Evolutionary conservation across 495 filamentous ascomycete species (phyloP).

Genomic region (Rhizodiscina lignyota): DNA sequence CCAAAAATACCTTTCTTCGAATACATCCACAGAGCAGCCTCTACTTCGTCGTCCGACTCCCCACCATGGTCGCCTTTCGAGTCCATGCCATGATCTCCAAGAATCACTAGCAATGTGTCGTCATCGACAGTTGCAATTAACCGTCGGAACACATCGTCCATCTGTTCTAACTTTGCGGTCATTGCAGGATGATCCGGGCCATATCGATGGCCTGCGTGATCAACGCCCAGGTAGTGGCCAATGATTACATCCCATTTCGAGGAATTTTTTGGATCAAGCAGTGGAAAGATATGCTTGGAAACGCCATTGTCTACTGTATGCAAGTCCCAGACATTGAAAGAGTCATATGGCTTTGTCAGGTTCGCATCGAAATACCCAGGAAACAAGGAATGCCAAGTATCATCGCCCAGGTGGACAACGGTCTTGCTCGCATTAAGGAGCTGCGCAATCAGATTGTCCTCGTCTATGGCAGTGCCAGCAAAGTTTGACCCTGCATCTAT

Average conservation of each 20-base stretch:
- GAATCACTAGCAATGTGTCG: constrained; percentile 74
- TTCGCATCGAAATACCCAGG: constrained; percentile 79
- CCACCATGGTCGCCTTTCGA: constrained; percentile 92
- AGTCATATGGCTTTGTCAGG: constrained; percentile 77
- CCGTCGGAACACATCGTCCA: constrained; percentile 63
- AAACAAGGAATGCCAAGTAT: constrained; percentile 89
- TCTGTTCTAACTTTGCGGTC: constrained; percentile 77
- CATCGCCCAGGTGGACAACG: constrained; percentile 85
- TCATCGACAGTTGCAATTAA: constrained; percentile 63
- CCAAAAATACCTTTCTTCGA: constrained; percentile 74
- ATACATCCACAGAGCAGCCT: constrained; percentile 97
- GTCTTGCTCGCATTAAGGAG: constrained; percentile 62
- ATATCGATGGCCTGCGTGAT: constrained; percentile 93
- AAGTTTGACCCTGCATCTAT: constrained; percentile 90
- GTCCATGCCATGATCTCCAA: constrained; percentile 99
- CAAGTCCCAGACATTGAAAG: constrained; percentile 95
- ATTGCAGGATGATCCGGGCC: constrained; percentile 87
- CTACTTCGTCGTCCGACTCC: constrained; percentile 85
- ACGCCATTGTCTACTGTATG: constrained; percentile 96
- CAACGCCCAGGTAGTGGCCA: constrained; percentile 87
- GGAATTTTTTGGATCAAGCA: constrained; percentile 44
- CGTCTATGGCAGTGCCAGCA: constrained; percentile 89
- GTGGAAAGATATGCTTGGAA: constrained; percentile 76
- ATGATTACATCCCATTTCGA: constrained; percentile 81
- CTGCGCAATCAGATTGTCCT: constrained; percentile 86